Evolutionary conservation across 768 basidiomycete genomes (phyloP).

Genomic region (Mycena maculata): DNA sequence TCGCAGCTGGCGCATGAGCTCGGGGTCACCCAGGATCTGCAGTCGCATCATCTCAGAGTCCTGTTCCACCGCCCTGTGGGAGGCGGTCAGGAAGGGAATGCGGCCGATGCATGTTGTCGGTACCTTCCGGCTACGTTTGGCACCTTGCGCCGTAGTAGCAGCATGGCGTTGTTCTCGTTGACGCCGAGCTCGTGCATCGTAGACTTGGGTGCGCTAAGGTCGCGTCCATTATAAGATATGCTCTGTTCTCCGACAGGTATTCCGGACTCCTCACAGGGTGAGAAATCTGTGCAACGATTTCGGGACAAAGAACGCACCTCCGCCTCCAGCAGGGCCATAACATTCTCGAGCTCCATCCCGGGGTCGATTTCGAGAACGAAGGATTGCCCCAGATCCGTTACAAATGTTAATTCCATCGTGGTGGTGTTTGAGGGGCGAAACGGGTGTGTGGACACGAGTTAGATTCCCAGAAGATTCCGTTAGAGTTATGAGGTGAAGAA

Average conservation of each 20-base stretch:
- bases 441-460: too few species aligned
- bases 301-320: conserved; percentile 70
- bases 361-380: conserved; percentile 88
- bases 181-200: conserved; percentile 79
- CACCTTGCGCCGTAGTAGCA: conserved; percentile 75
- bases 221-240: conserved; percentile 74
- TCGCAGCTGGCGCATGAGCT: conserved; percentile 78
- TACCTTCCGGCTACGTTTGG: conserved; percentile 57
- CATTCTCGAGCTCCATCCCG: conserved; percentile 90
- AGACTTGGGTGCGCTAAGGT: conserved; percentile 71
- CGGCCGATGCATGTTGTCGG: not conserved
- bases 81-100: not conserved
- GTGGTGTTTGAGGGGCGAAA: conserved; percentile 24
- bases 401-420: conserved; percentile 78
- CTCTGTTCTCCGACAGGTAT: conserved; percentile 79
- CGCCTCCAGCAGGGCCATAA: conserved; percentile 93
- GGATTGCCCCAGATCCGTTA: conserved; percentile 72
- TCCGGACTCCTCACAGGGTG: conserved; percentile 65
- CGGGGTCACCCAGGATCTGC: conserved; percentile 87
- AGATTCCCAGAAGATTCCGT: not conserved
- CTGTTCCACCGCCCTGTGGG: conserved; percentile 71
- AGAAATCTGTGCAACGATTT: not conserved
- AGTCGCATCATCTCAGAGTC: conserved; percentile 93
- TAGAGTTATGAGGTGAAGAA: not conserved
- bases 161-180: conserved; percentile 66